Evolutionary conservation across 169 alveolate genomes (phyloP), one percentile per base, ranked within the genome.

Genomic region (Toxoplasma gondii): DNA sequence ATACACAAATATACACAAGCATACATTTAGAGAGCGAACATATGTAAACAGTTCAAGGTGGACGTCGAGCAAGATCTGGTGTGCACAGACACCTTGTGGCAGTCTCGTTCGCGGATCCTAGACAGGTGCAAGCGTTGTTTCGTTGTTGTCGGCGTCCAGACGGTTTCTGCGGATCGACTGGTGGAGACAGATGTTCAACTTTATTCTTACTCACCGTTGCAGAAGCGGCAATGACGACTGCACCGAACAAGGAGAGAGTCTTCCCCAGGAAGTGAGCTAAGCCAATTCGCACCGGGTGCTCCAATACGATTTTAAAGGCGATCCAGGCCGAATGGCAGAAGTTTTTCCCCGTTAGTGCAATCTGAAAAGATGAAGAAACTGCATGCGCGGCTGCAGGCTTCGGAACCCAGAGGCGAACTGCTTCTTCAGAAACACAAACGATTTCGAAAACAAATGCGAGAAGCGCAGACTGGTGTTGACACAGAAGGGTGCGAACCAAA

Each of bases 311-410:
- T 38, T 38, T 38, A 27, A 78, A 78, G 27, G 86, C 86, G 39
- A 38, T 19, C 43, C 67, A 31, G 67, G 98, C 99, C n/a, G 98
- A 96, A 9, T 95, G 88, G 93, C 99, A 98, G 97, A 98, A 98
- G 93, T 94, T 97, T 64, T 97, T 96, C 38, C 98, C 98, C 67
- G 97, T 95, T 49, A 98, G 82, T 0, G 99, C 99, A 2, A 97
- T 96, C 86, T 78, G 45, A 12, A 16, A 38, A 78, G 24, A 9
- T 7, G 10, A 31, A 31, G n/a, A 78, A 19, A 2, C 22, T 49
- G 58, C 58, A 49, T 49, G 58, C 58, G 12, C 4, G 12, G 58
- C 4, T 22, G 78, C n/a, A 64, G n/a, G 27, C 17, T 22, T 22
- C 17, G 78, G 27, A 64, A 64, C n/a, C 17, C n/a, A 64, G 78